Conservation (phyloP, 2,329 filamentous ascomycete species). For the Phialophora expanda region DNA sequence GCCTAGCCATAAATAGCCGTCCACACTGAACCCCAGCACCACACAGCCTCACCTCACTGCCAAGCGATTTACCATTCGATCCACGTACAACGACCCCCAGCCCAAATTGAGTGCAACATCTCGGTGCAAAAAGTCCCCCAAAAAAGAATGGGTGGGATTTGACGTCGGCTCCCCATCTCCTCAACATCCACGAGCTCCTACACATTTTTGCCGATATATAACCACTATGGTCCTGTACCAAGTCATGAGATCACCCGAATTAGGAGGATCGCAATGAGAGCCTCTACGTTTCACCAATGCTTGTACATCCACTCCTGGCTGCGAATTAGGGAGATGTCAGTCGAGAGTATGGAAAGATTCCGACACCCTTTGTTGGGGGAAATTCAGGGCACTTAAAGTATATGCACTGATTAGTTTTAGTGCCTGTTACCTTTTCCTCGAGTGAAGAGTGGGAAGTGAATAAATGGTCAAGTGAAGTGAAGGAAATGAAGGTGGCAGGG, state of each 20-base stretch:
- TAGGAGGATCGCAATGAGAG: conserved; percentile 12
- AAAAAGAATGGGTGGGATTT: neutral
- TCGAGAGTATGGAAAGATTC: neutral
- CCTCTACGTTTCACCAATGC: conserved; percentile 12
- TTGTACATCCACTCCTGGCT: conserved; percentile 14
- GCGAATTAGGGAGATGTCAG: conserved; percentile 13
- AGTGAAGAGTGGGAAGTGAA: too few species aligned
- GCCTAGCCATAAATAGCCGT: neutral
- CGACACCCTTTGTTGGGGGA: neutral
- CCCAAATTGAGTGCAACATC: too few species aligned
- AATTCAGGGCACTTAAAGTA: neutral
- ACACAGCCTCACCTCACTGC: too few species aligned
- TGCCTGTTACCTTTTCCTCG: too few species aligned
- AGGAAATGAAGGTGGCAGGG: too few species aligned
- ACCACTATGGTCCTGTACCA: conserved; percentile 14
- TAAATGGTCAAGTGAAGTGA: too few species aligned
- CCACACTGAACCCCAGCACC: neutral
- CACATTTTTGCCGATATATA: conserved; percentile 7
- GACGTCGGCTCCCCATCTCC: neutral
- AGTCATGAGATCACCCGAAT: conserved; percentile 1
- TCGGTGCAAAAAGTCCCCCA: neutral
- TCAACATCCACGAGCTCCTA: conserved; percentile 2
- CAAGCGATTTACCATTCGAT: too few species aligned
- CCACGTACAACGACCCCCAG: too few species aligned
- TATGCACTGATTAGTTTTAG: too few species aligned